Evolutionary conservation across 2,329 filamentous ascomycete genomes (phyloP).

Genomic region (Rutstroemia sydowiana): DNA sequence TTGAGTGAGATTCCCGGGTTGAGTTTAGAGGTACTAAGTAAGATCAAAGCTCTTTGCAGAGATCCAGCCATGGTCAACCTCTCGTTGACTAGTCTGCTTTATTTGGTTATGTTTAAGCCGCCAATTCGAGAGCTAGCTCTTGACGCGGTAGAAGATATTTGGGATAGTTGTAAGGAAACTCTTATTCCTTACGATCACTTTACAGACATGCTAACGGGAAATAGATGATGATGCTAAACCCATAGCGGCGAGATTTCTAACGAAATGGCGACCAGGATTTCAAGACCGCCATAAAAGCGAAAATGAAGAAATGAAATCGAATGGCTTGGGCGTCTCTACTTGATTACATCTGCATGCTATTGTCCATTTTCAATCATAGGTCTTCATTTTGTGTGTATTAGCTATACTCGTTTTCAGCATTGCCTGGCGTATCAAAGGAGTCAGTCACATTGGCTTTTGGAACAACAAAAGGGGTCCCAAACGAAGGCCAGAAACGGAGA

Average conservation of each 20-base stretch:
- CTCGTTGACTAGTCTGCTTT: constrained; percentile 57
- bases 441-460: background rate
- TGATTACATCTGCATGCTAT: background rate
- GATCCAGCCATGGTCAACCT: constrained; percentile 59
- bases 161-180: constrained; percentile 52
- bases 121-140: constrained; percentile 56
- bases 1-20: constrained; percentile 85
- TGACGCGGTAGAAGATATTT: constrained; percentile 59
- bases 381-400: constrained; percentile 3
- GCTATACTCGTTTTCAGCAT: constrained; percentile 5
- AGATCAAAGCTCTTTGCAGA: constrained; percentile 60
- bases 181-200: background rate
- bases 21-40: constrained; percentile 61
- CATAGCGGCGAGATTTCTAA: constrained; percentile 54
- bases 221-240: constrained; percentile 55
- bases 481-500: background rate
- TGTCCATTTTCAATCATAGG: background rate
- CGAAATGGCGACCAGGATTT: constrained; percentile 48
- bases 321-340: constrained; percentile 9
- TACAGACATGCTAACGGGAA: constrained; percentile 18
- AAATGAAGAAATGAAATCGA: constrained; percentile 15
- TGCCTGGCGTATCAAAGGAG: constrained; percentile 1
- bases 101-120: constrained; percentile 60
- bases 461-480: background rate
- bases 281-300: constrained; percentile 21